Conservation (phyloP, 75 land plant genomes). For the Pinus taeda region DNA sequence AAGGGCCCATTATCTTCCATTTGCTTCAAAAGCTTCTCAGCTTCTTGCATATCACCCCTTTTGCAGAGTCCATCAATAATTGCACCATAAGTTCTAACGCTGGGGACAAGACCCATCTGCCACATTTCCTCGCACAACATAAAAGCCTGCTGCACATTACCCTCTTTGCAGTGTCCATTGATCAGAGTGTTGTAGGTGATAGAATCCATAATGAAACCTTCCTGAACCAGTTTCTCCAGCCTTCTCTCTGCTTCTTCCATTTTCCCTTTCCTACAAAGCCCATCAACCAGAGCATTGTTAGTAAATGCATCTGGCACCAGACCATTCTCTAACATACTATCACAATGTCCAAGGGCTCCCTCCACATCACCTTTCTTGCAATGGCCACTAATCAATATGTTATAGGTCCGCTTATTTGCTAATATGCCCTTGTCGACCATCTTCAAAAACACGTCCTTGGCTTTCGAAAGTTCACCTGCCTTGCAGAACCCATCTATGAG, state of each 20-base stretch:
- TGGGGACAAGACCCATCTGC: conserved; percentile 21
- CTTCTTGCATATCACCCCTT: conserved; percentile 31
- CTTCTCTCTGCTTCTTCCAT: conserved; percentile 33
- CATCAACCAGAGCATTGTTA: conserved; percentile 51
- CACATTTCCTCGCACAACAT: conserved; percentile 42
- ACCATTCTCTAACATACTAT: conserved; percentile 27
- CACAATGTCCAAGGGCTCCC: conserved; percentile 30
- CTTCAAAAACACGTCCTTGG: conserved; percentile 29
- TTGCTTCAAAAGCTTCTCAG: conserved; percentile 36
- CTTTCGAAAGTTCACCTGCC: conserved; percentile 42
- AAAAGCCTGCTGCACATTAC: conserved; percentile 32
- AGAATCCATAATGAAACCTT: conserved; percentile 39
- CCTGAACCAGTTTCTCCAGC: conserved; percentile 37
- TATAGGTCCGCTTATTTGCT: conserved; percentile 65
- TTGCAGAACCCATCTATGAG: conserved; percentile 58
- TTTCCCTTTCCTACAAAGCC: conserved; percentile 47
- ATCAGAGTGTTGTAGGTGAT: conserved; percentile 42
- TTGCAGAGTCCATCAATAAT: conserved; percentile 54
- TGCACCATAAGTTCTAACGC: conserved; percentile 38
- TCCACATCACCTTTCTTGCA: conserved; percentile 49
- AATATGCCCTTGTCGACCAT: conserved; percentile 44
- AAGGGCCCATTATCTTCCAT: conserved; percentile 30
- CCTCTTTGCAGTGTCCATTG: conserved; percentile 38
- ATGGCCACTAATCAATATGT: conserved; percentile 56
- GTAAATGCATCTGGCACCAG: conserved; percentile 50